Evolutionary conservation across 2,329 filamentous ascomycete species (phyloP).

Genomic region (Apiospora saccharicola): DNA sequence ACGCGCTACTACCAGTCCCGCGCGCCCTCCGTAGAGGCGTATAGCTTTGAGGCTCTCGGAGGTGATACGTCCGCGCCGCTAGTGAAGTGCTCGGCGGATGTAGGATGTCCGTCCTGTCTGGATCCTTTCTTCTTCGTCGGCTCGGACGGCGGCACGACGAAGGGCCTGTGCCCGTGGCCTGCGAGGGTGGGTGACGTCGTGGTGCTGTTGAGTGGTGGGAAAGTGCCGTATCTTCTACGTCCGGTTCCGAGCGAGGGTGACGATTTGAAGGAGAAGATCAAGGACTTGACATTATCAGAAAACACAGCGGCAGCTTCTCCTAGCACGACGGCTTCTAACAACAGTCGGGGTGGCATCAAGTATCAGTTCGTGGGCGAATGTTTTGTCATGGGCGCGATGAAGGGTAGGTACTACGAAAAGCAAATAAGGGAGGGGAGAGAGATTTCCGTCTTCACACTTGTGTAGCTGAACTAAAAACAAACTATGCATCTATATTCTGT

Average conservation of each 20-base stretch:
- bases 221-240: slow-evolving; percentile 14
- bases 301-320: neutral
- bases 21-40: neutral
- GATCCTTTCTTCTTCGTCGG: slow-evolving; percentile 21
- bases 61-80: neutral
- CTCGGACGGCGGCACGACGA: neutral
- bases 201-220: slow-evolving; percentile 8
- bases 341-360: neutral
- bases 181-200: slow-evolving; percentile 19
- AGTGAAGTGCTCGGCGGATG: neutral
- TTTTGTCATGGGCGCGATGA: slow-evolving; percentile 11
- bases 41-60: neutral
- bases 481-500: too few species aligned
- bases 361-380: slow-evolving; percentile 22
- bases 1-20: slow-evolving; percentile 8
- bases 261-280: neutral
- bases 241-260: neutral
- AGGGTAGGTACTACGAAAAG: slow-evolving; percentile 1
- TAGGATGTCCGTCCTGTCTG: neutral
- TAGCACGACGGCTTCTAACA: neutral
- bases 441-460: neutral
- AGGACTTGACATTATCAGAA: neutral
- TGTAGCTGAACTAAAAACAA: too few species aligned
- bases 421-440: neutral
- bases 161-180: slow-evolving; percentile 20